Percentiles rank a stretch among this genome's conserved stretches.
Conservation (phyloP, 345 rosid species). For the Populus alba region DNA sequence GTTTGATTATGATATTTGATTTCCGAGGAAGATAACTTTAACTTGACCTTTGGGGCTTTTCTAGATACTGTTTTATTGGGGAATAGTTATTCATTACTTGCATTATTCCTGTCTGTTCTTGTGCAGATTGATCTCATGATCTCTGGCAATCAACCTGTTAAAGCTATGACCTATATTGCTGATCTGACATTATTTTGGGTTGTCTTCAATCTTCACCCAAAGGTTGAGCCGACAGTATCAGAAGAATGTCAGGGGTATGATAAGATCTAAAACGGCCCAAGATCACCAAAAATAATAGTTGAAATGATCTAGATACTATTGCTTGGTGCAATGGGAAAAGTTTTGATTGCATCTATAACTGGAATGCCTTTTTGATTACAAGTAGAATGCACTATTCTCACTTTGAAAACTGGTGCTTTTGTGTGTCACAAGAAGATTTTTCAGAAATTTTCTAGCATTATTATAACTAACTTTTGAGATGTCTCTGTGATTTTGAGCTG, state of each 20-base stretch:
- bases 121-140: conserved; percentile 87
- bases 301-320: neutral
- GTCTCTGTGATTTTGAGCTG: neutral
- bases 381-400: neutral
- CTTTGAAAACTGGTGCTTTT: neutral
- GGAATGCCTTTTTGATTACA: neutral
- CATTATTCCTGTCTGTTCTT: conserved; percentile 13
- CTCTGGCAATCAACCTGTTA: conserved; percentile 73
- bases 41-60: neutral
- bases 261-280: neutral
- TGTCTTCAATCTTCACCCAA: conserved; percentile 61
- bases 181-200: conserved; percentile 63
- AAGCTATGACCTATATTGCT: conserved; percentile 54
- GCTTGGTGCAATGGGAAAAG: neutral
- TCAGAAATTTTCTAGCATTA: neutral
- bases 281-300: neutral
- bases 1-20: conserved; percentile 15
- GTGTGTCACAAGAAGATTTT: too few relatives aligned
- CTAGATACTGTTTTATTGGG: neutral
- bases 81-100: conserved; percentile 10
- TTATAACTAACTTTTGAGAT: neutral
- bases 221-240: conserved; percentile 47
- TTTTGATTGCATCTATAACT: neutral
- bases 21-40: neutral
- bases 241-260: conserved; percentile 62